Conservation (phyloP, 2,329 filamentous ascomycete species). For the Alternaria dauci region DNA sequence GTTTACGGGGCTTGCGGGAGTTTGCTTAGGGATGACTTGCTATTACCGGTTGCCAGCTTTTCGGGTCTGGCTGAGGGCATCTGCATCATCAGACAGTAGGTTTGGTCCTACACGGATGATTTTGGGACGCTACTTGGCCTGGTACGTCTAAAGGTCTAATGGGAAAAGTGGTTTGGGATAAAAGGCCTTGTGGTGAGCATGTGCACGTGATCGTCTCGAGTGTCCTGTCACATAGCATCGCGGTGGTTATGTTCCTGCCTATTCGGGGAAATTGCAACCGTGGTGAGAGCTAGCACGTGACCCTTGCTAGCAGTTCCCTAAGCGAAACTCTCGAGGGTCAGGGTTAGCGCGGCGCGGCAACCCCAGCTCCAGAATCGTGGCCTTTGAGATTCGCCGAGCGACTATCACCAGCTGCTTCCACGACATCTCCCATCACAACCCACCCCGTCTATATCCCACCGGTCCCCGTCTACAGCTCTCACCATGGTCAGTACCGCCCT, state of each 20-base stretch:
- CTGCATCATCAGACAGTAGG: constrained; percentile 23
- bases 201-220: not conserved
- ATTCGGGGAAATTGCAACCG: constrained; percentile 8
- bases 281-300: constrained; percentile 23
- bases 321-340: constrained; percentile 19
- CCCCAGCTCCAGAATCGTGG: constrained; percentile 46
- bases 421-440: constrained; percentile 16
- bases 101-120: constrained; percentile 28
- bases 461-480: constrained; percentile 10
- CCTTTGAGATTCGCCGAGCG: constrained; percentile 33
- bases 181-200: not conserved
- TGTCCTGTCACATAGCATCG: not conserved
- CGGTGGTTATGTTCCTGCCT: not conserved
- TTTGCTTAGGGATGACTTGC: constrained; percentile 32
- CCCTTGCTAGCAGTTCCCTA: constrained; percentile 29
- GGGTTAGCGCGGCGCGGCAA: constrained; percentile 30
- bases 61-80: constrained; percentile 28
- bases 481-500: constrained; percentile 31
- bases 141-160: constrained; percentile 38
- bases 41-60: constrained; percentile 24
- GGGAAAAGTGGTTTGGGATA: constrained; percentile 39
- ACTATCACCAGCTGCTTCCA: constrained; percentile 25
- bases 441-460: constrained; percentile 8
- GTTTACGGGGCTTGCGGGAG: constrained; percentile 36
- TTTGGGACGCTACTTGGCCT: constrained; percentile 31